Evolutionary conservation across 1,284 basidiomycete genomes (phyloP), one percentile per base, ranked within the genome.

Genomic region (Agaricales sp.): DNA sequence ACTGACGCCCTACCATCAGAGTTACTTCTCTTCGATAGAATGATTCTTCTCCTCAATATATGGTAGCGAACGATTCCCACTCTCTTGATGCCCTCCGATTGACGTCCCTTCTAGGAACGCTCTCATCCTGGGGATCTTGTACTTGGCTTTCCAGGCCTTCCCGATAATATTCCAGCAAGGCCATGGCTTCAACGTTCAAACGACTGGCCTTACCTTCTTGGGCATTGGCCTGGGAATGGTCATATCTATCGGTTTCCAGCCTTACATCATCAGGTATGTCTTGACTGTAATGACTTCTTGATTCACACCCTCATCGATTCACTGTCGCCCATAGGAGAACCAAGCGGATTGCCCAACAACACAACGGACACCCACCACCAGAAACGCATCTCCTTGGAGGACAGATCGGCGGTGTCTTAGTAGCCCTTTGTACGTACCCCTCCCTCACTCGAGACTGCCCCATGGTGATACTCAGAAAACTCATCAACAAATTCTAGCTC

Each of bases 371-470:
- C 46, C 70, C 79, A 0, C 82, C 84, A 0, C 86, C 87, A 0
- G 89, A 92, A 63, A 66, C 73, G 3, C 74, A 78, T 2, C 72
- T 92, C 1, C 58, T 81, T 37, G 76, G 81, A 63, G 87, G 81
- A 4, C 74, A 85, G 65, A 66, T 74, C 4, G 89, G 87, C 13
- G 87, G 71, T 0, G 59, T 89, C 18, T 67, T 88, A 18, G 76
- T 79, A 12, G 83, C 89, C 0, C 50, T 87, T 21, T 72, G 80
- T 69, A 49, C 24, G 54, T 55, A 13, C 41, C 25, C 26, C 35
- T 35, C 41, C 21, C 30, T 38, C n/a, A 2, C 20, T 14, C 21
- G 14, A 16, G 35, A 41, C 25, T 18, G 51, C 16, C 18, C 44
- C 12, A n/a, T n/a, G n/a, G n/a, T n/a, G n/a, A n/a, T n/a, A n/a